phyloP scores from a whole-genome alignment of 2,329 filamentous ascomycete species.

The Stachybotrys chlorohalonatus region DNA sequence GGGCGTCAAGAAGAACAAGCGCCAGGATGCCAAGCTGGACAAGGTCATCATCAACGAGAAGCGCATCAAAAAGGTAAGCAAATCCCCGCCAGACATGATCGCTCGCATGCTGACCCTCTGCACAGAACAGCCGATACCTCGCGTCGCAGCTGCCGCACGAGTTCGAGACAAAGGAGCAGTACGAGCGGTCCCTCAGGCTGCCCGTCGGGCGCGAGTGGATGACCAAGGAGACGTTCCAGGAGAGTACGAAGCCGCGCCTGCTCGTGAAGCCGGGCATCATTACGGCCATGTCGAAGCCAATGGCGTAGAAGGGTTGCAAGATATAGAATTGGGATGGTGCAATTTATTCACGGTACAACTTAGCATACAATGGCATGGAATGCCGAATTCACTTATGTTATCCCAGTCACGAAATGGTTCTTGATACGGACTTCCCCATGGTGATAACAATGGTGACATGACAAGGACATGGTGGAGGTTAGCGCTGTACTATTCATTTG shows the following conservation, averaged over 20 bases:
- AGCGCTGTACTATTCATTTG: no score
- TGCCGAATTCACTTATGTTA: no score
- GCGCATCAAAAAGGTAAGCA: constrained; percentile 67
- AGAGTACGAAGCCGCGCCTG: constrained; percentile 78
- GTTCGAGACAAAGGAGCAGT: constrained; percentile 83
- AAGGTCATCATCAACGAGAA: constrained; percentile 92
- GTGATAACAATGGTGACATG: no score
- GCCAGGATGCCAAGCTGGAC: constrained; percentile 74
- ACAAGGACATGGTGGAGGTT: no score
- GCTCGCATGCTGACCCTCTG: neutral
- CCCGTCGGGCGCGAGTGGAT: constrained; percentile 92
- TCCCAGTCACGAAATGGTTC: no score
- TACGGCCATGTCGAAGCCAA: constrained; percentile 75
- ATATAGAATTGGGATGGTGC: neutral
- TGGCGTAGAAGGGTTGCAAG: constrained; percentile 15
- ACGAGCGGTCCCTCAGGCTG: constrained; percentile 77
- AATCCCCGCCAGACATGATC: neutral
- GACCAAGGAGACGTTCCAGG: constrained; percentile 92
- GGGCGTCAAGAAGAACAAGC: constrained; percentile 65
- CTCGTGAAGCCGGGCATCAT: constrained; percentile 89
- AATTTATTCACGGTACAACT: no score
- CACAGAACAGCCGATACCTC: constrained; percentile 74
- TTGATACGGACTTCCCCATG: no score
- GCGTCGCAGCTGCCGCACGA: constrained; percentile 76
- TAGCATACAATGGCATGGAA: no score